A percentile compares a stretch with the other conserved stretches of the same genome.
phyloP scores from a whole-genome alignment of 306 rosid species.

The Crataegus laevigata region DNA sequence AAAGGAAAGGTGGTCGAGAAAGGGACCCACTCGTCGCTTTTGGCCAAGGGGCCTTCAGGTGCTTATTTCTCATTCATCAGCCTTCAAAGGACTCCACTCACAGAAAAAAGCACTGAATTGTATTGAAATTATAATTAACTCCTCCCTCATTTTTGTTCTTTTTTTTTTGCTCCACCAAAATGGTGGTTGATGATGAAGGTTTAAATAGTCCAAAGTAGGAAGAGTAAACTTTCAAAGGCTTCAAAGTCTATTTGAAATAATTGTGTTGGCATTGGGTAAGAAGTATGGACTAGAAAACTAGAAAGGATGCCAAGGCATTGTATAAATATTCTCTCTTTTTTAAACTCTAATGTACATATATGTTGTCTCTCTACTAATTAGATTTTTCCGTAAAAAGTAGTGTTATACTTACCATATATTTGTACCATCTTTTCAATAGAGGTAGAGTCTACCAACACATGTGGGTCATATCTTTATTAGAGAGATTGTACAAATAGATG shows the following conservation, averaged over 20 bases:
- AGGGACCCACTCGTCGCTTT: constrained; percentile 57
- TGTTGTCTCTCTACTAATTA: too few relatives aligned
- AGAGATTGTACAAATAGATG: too few relatives aligned
- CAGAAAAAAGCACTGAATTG: background rate
- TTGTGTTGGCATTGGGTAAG: background rate
- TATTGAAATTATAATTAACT: background rate
- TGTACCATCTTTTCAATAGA: too few relatives aligned
- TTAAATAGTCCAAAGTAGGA: background rate
- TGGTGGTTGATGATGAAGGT: background rate
- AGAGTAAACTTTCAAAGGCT: background rate
- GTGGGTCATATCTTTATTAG: too few relatives aligned
- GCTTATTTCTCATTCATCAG: constrained; percentile 57
- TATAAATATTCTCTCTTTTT: background rate
- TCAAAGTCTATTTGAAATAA: background rate
- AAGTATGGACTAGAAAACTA: background rate
- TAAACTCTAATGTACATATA: too few relatives aligned
- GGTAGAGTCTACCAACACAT: too few relatives aligned
- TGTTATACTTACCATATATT: too few relatives aligned
- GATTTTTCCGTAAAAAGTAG: too few relatives aligned
- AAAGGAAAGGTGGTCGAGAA: constrained; percentile 73
- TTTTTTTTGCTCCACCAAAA: background rate
- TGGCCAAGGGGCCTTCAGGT: constrained; percentile 55
- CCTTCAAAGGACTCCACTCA: constrained; percentile 38
- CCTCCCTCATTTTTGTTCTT: background rate
- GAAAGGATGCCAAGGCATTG: background rate